phyloP scores from a whole-genome alignment of 352 stramenopile species.

The Phytophthora kernoviae region DNA sequence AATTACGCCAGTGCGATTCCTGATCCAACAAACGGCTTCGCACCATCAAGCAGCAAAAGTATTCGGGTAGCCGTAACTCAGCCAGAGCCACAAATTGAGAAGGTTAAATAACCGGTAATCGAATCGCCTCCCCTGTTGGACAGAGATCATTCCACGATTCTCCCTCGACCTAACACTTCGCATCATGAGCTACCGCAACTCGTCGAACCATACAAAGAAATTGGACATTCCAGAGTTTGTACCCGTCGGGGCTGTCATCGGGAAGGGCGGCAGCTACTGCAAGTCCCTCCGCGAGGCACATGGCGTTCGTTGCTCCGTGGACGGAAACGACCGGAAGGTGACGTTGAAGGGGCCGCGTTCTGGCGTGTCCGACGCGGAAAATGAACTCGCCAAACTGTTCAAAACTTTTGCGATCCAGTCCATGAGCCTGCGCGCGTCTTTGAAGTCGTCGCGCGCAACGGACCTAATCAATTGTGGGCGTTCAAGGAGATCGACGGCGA shows the following conservation, averaged over 20 bases:
- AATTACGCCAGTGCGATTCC: no score
- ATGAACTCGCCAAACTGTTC: conserved; percentile 35
- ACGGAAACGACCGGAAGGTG: conserved; percentile 29
- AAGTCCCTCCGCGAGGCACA: conserved; percentile 33
- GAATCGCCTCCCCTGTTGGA: no score
- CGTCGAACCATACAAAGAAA: conserved; percentile 15
- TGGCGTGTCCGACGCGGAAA: conserved; percentile 19
- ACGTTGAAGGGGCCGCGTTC: conserved; percentile 24
- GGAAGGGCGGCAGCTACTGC: conserved; percentile 41
- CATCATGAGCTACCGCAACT: conserved; percentile 19
- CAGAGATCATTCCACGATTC: conserved; percentile 16
- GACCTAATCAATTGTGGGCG: conserved; percentile 26
- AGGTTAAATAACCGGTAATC: no score
- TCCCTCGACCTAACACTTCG: not conserved
- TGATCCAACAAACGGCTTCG: no score
- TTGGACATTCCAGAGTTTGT: conserved; percentile 40
- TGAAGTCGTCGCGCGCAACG: conserved; percentile 30
- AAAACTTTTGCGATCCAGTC: conserved; percentile 12
- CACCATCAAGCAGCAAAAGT: no score
- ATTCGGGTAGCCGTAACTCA: no score
- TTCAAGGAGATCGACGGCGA: conserved; percentile 26
- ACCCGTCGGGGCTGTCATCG: conserved; percentile 47
- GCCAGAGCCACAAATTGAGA: no score
- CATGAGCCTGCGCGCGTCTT: conserved; percentile 20
- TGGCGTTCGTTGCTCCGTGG: conserved; percentile 34